Evolutionary conservation across 495 filamentous ascomycete species (phyloP).

Genomic region (Penicillium crystallinum): DNA sequence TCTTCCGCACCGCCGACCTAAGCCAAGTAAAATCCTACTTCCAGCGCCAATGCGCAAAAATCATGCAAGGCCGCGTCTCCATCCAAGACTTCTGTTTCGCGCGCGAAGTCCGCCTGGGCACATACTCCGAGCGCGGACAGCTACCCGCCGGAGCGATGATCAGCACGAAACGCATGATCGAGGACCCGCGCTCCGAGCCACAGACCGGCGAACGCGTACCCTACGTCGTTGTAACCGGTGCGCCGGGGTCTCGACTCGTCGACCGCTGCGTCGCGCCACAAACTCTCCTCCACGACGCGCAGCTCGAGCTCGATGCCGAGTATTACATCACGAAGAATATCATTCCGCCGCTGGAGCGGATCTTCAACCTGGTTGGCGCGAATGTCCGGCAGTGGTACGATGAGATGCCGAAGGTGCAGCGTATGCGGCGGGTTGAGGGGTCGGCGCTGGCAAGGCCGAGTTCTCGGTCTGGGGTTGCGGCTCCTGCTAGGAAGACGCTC

Average conservation of each 20-base stretch:
- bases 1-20: slow-evolving; percentile 86
- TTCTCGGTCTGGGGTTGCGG: not conserved
- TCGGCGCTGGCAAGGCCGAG: not conserved
- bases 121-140: slow-evolving; percentile 73
- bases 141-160: slow-evolving; percentile 86
- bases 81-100: slow-evolving; percentile 97
- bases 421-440: slow-evolving; percentile 54
- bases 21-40: slow-evolving; percentile 90
- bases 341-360: slow-evolving; percentile 90
- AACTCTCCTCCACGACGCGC: slow-evolving; percentile 65
- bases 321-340: slow-evolving; percentile 97
- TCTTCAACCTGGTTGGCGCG: slow-evolving; percentile 94
- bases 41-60: slow-evolving; percentile 83
- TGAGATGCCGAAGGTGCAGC: slow-evolving; percentile 88
- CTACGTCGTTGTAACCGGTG: slow-evolving; percentile 86
- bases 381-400: slow-evolving; percentile 92
- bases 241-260: slow-evolving; percentile 76
- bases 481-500: slow-evolving; percentile 35
- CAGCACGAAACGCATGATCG: slow-evolving; percentile 74
- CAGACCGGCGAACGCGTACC: slow-evolving; percentile 95
- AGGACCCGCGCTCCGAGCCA: slow-evolving; percentile 80
- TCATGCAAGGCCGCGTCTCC: slow-evolving; percentile 82
- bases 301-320: slow-evolving; percentile 84
- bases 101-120: slow-evolving; percentile 83
- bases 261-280: slow-evolving; percentile 90